Conservation (phyloP, 2,329 filamentous ascomycete species). For the Orbilia quercus region DNA sequence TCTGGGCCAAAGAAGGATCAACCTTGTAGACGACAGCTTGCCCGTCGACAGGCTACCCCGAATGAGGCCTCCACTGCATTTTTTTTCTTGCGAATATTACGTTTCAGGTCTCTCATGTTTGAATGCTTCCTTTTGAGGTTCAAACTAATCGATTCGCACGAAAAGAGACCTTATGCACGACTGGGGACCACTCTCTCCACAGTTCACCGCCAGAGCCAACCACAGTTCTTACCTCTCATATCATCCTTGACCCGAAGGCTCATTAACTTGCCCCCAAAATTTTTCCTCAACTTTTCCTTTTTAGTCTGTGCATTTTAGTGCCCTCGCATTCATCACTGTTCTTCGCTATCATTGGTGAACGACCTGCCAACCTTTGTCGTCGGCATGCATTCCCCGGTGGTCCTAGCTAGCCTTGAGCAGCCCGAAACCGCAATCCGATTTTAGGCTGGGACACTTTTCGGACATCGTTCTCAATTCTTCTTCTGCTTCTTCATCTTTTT, state of each 20-base stretch:
- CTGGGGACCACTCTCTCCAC: conserved; percentile 18
- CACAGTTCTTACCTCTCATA: conserved; percentile 31
- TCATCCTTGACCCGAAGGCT: conserved; percentile 33
- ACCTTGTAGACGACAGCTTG: conserved; percentile 39
- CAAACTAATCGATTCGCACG: conserved; percentile 26
- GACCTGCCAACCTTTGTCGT: conserved; percentile 36
- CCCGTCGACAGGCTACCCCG: conserved; percentile 12
- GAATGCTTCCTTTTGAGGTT: conserved; percentile 27
- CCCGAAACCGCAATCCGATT: conserved; percentile 44
- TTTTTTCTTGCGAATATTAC: conserved; percentile 36
- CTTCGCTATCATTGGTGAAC: conserved; percentile 36
- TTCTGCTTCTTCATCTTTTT: conserved; percentile 16
- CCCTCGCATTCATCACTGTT: conserved; percentile 35
- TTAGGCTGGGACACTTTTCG: conserved; percentile 40
- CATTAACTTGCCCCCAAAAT: conserved; percentile 34
- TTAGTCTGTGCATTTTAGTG: conserved; percentile 49
- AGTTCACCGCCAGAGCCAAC: conserved; percentile 38
- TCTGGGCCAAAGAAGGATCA: conserved; percentile 33
- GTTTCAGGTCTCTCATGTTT: conserved; percentile 37
- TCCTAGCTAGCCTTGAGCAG: conserved; percentile 49
- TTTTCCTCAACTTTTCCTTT: too few relatives aligned
- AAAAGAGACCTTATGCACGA: conserved; percentile 40
- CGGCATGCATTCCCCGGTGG: conserved; percentile 53
- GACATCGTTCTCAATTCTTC: conserved; percentile 14
- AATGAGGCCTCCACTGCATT: neutral